Percentiles rank a stretch among this genome's conserved stretches.
Conservation (phyloP, 805 yeast species). For the Ogataea populi-albae region DNA sequence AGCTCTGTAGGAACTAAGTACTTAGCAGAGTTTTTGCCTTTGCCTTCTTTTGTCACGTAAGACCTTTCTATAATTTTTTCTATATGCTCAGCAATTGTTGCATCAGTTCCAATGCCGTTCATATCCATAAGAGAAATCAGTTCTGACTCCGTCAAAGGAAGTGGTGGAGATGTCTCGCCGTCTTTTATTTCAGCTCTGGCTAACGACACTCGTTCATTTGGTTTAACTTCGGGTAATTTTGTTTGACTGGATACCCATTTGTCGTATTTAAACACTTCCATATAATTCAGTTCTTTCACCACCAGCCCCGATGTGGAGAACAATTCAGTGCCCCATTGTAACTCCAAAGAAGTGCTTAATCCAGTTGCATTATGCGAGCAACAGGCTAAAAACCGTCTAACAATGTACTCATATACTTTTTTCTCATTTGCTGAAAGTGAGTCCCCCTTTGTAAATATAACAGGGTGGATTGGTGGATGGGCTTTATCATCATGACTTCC, state of each 20-base stretch:
- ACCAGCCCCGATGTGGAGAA: constrained; percentile 73
- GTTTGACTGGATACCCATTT: constrained; percentile 67
- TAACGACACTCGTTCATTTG: constrained; percentile 58
- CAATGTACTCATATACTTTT: constrained; percentile 82
- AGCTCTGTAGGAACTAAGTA: constrained; percentile 72
- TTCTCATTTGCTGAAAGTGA: constrained; percentile 47
- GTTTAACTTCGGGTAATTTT: constrained; percentile 59
- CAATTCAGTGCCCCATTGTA: constrained; percentile 76
- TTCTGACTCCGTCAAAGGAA: constrained; percentile 86
- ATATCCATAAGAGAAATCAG: constrained; percentile 91
- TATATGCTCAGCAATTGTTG: constrained; percentile 97
- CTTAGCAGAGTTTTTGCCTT: constrained; percentile 37
- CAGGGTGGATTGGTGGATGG: constrained; percentile 98
- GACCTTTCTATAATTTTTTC: constrained; percentile 69
- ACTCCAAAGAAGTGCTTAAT: constrained; percentile 52
- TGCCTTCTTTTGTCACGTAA: constrained; percentile 52
- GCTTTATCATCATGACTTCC: constrained; percentile 92
- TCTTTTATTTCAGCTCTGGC: constrained; percentile 56
- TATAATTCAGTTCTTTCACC: constrained; percentile 70
- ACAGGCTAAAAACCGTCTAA: constrained; percentile 83
- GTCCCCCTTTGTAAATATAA: constrained; percentile 33
- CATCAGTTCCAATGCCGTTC: constrained; percentile 98
- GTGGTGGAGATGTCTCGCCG: constrained; percentile 82
- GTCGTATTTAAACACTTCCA: constrained; percentile 76
- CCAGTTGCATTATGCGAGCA: constrained; percentile 93